Conservation (phyloP, 768 basidiomycete genomes). For the Neoboletus subvelutipes region DNA sequence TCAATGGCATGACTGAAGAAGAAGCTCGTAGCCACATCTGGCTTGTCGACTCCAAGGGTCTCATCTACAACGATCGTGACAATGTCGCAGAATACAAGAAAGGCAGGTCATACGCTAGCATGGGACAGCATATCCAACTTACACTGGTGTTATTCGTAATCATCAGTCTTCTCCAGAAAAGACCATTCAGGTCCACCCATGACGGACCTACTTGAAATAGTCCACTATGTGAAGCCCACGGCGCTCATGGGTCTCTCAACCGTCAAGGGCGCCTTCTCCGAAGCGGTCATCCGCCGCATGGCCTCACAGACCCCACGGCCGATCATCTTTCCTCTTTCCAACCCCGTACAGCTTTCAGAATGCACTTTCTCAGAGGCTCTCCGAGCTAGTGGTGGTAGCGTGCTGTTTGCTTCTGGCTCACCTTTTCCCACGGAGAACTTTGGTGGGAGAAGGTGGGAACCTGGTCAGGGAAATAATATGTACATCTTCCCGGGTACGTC, state of each 20-base stretch:
- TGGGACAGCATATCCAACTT: neutral
- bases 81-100: constrained; percentile 80
- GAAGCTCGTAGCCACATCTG: constrained; percentile 78
- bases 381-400: constrained; percentile 64
- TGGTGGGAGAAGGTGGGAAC: constrained; percentile 56
- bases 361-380: constrained; percentile 79
- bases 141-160: neutral
- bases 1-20: constrained; percentile 72
- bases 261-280: constrained; percentile 75
- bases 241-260: constrained; percentile 91
- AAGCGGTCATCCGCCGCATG: constrained; percentile 73
- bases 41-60: constrained; percentile 83
- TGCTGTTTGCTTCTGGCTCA: constrained; percentile 86
- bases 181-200: constrained; percentile 80
- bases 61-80: constrained; percentile 75
- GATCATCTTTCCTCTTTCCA: constrained; percentile 91
- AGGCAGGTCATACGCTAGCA: constrained; percentile 43
- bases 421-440: constrained; percentile 72
- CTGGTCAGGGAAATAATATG: constrained; percentile 96
- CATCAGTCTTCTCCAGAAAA: constrained; percentile 72
- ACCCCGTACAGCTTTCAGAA: constrained; percentile 81
- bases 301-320: constrained; percentile 75
- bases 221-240: constrained; percentile 82
- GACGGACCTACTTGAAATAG: constrained; percentile 71
- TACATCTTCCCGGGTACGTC: constrained; percentile 69